These are phyloP conservation scores for Strobilomyces confusus DNA, from an alignment of 768 basidiomycete species.

Conservation along the genomic window DNA sequence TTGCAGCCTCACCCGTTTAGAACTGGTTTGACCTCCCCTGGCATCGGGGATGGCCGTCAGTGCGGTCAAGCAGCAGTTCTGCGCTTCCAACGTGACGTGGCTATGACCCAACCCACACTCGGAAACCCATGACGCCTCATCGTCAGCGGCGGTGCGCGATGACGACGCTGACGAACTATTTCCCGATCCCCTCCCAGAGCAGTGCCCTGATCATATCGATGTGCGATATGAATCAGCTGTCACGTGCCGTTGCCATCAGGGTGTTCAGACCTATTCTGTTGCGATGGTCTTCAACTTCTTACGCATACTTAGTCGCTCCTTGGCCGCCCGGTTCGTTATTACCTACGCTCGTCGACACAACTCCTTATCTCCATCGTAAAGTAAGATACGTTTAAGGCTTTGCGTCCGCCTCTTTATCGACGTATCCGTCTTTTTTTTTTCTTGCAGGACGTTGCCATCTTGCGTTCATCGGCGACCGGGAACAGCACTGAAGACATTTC, in stretches of 20 bases:
- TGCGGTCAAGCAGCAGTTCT: no score
- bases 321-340: not conserved
- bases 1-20: slow-evolving; percentile 1
- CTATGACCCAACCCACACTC: not conserved
- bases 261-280: no score
- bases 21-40: slow-evolving; percentile 9
- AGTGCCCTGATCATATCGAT: slow-evolving; percentile 5
- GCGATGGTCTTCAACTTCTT: not conserved
- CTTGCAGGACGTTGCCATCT: not conserved
- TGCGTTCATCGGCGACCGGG: not conserved
- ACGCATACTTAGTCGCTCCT: not conserved
- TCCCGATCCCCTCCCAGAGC: not conserved
- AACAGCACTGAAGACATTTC: not conserved
- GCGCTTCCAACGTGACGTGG: not conserved
- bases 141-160: not conserved
- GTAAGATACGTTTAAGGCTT: not conserved
- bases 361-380: slow-evolving; percentile 1
- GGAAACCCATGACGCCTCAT: not conserved
- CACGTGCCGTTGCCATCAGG: slow-evolving; percentile 9
- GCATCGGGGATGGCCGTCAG: slow-evolving; percentile 1
- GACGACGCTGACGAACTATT: not conserved
- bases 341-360: not conserved
- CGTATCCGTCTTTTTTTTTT: not conserved
- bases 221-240: not conserved
- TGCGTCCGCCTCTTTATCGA: slow-evolving; percentile 1